A percentile compares a stretch with the other conserved stretches of the same genome.
phyloP scores from a whole-genome alignment of 179 eudicot genomes.

The Dionaea muscipula region DNA sequence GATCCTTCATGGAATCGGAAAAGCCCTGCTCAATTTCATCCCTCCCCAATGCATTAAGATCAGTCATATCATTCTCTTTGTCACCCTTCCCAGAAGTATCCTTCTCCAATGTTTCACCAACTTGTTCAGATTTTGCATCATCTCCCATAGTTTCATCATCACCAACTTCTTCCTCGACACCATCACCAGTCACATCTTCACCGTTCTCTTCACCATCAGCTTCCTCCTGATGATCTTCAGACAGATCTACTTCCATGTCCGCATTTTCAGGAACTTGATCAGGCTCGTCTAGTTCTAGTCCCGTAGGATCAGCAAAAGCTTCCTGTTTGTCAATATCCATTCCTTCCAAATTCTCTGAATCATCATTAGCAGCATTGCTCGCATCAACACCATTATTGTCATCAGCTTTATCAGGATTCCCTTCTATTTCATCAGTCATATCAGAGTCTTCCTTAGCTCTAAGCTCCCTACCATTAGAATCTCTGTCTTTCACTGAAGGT shows the following conservation, averaged over 20 bases:
- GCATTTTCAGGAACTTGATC: slow-evolving; percentile 30
- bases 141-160: slow-evolving; percentile 35
- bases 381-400: slow-evolving; percentile 32
- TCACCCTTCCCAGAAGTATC: slow-evolving; percentile 24
- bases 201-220: slow-evolving; percentile 29
- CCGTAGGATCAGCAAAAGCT: slow-evolving; percentile 43
- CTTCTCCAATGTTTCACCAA: slow-evolving; percentile 29
- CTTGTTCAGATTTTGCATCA: slow-evolving; percentile 30
- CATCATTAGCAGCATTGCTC: slow-evolving; percentile 33
- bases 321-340: slow-evolving; percentile 55
- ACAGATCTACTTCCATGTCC: slow-evolving; percentile 40
- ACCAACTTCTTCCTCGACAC: slow-evolving; percentile 28
- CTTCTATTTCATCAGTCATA: slow-evolving; percentile 31
- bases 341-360: slow-evolving; percentile 27
- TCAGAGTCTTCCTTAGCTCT: slow-evolving; percentile 68
- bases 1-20: slow-evolving; percentile 21
- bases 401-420: slow-evolving; percentile 29
- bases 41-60: slow-evolving; percentile 25
- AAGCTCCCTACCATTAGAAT: slow-evolving; percentile 54
- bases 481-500: slow-evolving; percentile 50
- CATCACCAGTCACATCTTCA: slow-evolving; percentile 22
- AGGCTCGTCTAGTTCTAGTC: slow-evolving; percentile 44
- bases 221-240: slow-evolving; percentile 28
- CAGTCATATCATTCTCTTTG: slow-evolving; percentile 31
- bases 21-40: slow-evolving; percentile 23